Conservation (phyloP, 192 early-diverging fungal genomes). For the Thamnidium elegans region DNA sequence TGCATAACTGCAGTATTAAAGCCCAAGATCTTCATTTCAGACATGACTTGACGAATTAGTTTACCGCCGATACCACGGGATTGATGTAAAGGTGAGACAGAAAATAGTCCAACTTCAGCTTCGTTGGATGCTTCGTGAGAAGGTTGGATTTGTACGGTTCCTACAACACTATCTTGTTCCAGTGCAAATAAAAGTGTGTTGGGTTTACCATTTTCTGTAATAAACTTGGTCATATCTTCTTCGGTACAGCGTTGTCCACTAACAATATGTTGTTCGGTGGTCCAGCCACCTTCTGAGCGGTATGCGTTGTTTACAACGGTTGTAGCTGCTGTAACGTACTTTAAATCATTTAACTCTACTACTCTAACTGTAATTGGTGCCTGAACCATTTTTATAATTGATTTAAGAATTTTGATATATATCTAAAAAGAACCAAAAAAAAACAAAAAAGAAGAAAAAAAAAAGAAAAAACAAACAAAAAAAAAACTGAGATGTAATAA, state of each 20-base stretch:
- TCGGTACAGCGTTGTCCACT: constrained; percentile 38
- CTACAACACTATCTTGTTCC: constrained; percentile 37
- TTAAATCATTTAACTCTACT: neutral
- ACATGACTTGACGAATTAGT: constrained; percentile 38
- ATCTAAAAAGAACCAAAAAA: neutral
- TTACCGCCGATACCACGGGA: constrained; percentile 50
- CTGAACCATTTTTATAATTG: neutral
- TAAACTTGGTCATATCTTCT: constrained; percentile 31
- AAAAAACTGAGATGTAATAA: neutral
- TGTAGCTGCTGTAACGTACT: neutral
- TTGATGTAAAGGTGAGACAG: constrained; percentile 43
- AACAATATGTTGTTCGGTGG: constrained; percentile 46
- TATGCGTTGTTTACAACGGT: constrained; percentile 46
- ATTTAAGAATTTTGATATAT: neutral
- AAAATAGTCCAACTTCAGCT: constrained; percentile 46
- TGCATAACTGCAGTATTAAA: constrained; percentile 37
- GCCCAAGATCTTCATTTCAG: constrained; percentile 30
- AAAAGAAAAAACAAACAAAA: neutral
- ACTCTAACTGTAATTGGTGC: neutral
- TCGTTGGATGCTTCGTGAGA: constrained; percentile 33
- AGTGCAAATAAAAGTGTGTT: constrained; percentile 40
- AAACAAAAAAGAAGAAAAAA: neutral
- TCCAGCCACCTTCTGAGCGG: constrained; percentile 51
- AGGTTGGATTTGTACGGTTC: constrained; percentile 47
- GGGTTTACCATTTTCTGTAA: constrained; percentile 36